phyloP scores from a whole-genome alignment of 140 eudicot genomes.

The Oenanthe javanica region DNA sequence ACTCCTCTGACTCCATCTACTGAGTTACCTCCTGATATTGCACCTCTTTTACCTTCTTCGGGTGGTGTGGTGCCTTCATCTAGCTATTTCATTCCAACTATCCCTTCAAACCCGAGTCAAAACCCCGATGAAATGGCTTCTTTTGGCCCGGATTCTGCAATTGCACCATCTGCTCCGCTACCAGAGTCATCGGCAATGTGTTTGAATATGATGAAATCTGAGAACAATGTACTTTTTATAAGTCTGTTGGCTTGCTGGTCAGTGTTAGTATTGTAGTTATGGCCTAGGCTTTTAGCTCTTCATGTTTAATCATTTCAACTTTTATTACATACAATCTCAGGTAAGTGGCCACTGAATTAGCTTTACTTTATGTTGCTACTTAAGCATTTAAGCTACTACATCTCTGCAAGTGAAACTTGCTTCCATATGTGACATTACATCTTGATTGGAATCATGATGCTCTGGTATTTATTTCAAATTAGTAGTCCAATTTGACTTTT shows the following conservation, averaged over 20 bases:
- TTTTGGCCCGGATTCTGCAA: constrained; percentile 27
- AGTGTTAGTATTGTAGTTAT: not conserved
- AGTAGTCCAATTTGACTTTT: no score
- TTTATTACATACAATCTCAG: not conserved
- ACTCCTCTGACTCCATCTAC: constrained; percentile 20
- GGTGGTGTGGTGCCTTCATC: constrained; percentile 22
- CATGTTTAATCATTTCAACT: not conserved
- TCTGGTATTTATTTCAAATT: no score
- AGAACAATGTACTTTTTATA: not conserved
- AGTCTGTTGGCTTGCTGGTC: constrained; percentile 9
- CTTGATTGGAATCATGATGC: not conserved
- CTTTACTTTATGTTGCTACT: not conserved
- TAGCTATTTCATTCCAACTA: constrained; percentile 26
- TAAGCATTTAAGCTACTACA: not conserved
- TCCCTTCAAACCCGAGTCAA: constrained; percentile 38
- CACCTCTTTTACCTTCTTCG: constrained; percentile 40
- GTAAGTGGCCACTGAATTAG: not conserved
- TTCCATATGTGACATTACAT: not conserved
- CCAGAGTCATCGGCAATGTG: constrained; percentile 4
- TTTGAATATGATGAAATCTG: not conserved
- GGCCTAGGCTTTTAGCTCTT: not conserved
- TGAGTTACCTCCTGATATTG: constrained; percentile 37
- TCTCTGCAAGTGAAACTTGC: not conserved
- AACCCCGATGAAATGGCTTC: constrained; percentile 22
- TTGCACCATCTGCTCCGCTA: constrained; percentile 11